Evolutionary conservation across 2,329 filamentous ascomycete genomes (phyloP).

Genomic region (Fusarium sp.): DNA sequence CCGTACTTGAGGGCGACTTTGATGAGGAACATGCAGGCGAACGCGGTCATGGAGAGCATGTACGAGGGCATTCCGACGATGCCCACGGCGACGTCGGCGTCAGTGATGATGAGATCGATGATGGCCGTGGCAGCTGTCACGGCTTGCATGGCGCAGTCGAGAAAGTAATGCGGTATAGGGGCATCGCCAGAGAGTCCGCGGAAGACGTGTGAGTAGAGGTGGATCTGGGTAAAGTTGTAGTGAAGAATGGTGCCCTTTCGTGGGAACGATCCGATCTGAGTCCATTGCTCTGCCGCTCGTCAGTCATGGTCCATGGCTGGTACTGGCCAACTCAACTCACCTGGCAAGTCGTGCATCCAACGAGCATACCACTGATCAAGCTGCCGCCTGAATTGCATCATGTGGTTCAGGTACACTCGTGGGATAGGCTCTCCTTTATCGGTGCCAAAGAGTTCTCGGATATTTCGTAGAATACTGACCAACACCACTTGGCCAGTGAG

Average conservation of each 20-base stretch:
- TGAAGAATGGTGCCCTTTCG: slow-evolving; percentile 53
- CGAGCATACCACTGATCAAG: slow-evolving; percentile 52
- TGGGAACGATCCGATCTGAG: slow-evolving; percentile 52
- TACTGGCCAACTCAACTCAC: slow-evolving; percentile 33
- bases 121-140: slow-evolving; percentile 54
- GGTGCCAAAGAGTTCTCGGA: slow-evolving; percentile 65
- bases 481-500: slow-evolving; percentile 68
- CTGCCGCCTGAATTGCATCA: slow-evolving; percentile 47
- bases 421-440: slow-evolving; percentile 63
- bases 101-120: slow-evolving; percentile 55
- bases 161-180: slow-evolving; percentile 49
- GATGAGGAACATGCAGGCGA: slow-evolving; percentile 61
- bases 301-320: rapidly evolving
- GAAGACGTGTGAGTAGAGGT: slow-evolving; percentile 55
- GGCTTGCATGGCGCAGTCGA: slow-evolving; percentile 47
- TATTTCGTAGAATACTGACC: slow-evolving; percentile 65
- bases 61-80: slow-evolving; percentile 59
- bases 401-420: slow-evolving; percentile 62
- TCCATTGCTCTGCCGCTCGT: slow-evolving; percentile 49
- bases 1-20: slow-evolving; percentile 57
- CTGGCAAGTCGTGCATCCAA: slow-evolving; percentile 49
- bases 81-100: slow-evolving; percentile 53
- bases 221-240: slow-evolving; percentile 54
- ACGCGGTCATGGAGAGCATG: slow-evolving; percentile 62
- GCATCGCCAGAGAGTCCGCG: slow-evolving; percentile 49